Percentiles rank a stretch among this genome's conserved stretches.
Conservation (phyloP, 805 yeast genomes). For the Yarrowia phangngaensis region DNA sequence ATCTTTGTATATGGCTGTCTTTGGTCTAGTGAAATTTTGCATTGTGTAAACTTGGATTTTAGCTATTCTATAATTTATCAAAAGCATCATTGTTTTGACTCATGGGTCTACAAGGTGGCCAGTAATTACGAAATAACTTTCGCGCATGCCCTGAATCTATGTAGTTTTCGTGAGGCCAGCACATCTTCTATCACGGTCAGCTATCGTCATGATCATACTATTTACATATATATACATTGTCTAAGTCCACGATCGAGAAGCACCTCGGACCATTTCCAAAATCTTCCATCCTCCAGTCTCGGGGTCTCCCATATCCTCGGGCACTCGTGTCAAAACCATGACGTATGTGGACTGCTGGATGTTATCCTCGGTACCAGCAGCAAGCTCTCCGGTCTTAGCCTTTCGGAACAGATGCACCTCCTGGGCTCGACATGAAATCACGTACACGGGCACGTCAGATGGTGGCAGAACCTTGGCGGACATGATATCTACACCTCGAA, state of each 20-base stretch:
- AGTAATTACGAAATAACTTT: too few relatives aligned
- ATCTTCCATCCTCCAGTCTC: slow-evolving; percentile 98
- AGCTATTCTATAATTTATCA: too few relatives aligned
- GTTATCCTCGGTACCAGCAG: slow-evolving; percentile 94
- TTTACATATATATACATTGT: slow-evolving; percentile 19
- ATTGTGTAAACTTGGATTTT: too few relatives aligned
- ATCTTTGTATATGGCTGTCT: too few relatives aligned
- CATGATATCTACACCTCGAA: slow-evolving; percentile 89
- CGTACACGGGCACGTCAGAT: slow-evolving; percentile 85
- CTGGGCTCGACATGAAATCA: slow-evolving; percentile 93
- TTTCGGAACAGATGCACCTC: slow-evolving; percentile 87
- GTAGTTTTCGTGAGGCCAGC: too few relatives aligned
- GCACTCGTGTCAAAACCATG: slow-evolving; percentile 87
- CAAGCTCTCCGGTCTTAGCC: slow-evolving; percentile 86
- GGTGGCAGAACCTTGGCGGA: slow-evolving; percentile 86
- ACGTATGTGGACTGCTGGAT: slow-evolving; percentile 92
- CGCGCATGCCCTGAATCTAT: too few relatives aligned
- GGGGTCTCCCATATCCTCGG: slow-evolving; percentile 84
- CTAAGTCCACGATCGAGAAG: slow-evolving; percentile 71
- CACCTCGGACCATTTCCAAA: slow-evolving; percentile 89
- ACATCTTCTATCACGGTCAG: too few relatives aligned
- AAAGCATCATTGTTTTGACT: too few relatives aligned
- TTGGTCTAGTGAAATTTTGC: too few relatives aligned
- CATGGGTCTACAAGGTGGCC: too few relatives aligned
- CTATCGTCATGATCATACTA: not conserved